Evolutionary conservation across 352 stramenopile genomes (phyloP).

Genomic region (Globisporangium barbulae): DNA sequence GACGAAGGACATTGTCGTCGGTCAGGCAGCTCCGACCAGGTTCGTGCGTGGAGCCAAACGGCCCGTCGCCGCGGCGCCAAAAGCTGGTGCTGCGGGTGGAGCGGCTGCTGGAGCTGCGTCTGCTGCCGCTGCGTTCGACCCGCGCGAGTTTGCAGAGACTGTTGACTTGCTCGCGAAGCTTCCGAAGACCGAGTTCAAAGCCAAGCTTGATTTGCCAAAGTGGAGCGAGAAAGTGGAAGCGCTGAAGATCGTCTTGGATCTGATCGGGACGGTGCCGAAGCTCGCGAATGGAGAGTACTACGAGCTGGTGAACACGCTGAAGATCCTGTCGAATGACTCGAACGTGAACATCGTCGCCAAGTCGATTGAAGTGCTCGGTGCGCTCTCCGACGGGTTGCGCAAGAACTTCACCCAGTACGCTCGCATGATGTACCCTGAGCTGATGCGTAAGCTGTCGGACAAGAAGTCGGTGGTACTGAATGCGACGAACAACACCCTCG

Average conservation of each 20-base stretch:
- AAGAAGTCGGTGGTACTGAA: constrained; percentile 85
- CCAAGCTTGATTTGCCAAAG: constrained; percentile 70
- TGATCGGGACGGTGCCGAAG: constrained; percentile 81
- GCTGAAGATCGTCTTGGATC: constrained; percentile 81
- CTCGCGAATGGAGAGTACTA: constrained; percentile 85
- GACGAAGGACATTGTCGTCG: constrained; percentile 68
- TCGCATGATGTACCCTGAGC: constrained; percentile 66
- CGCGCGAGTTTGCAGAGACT: constrained; percentile 82
- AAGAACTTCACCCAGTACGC: constrained; percentile 82
- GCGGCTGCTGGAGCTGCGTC: constrained; percentile 12
- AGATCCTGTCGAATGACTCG: constrained; percentile 73
- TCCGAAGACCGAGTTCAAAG: constrained; percentile 73
- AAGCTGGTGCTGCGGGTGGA: constrained; percentile 2
- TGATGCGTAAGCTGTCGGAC: constrained; percentile 84
- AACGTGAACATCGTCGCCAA: constrained; percentile 89
- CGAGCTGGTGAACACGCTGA: constrained; percentile 81
- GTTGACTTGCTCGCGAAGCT: constrained; percentile 83
- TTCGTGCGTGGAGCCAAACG: constrained; percentile 63
- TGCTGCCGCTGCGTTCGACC: constrained; percentile 43
- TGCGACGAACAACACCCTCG: constrained; percentile 79
- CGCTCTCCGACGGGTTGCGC: constrained; percentile 68
- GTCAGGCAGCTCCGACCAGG: constrained; percentile 66
- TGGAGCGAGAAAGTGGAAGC: constrained; percentile 88
- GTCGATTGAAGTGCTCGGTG: constrained; percentile 79
- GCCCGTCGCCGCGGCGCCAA: constrained; percentile 16